A percentile compares a stretch with the other conserved stretches of the same genome.
These are phyloP conservation scores for Williopsis jadinii DNA, from an alignment of 1,139 yeast genomes.

Conservation along the genomic window DNA sequence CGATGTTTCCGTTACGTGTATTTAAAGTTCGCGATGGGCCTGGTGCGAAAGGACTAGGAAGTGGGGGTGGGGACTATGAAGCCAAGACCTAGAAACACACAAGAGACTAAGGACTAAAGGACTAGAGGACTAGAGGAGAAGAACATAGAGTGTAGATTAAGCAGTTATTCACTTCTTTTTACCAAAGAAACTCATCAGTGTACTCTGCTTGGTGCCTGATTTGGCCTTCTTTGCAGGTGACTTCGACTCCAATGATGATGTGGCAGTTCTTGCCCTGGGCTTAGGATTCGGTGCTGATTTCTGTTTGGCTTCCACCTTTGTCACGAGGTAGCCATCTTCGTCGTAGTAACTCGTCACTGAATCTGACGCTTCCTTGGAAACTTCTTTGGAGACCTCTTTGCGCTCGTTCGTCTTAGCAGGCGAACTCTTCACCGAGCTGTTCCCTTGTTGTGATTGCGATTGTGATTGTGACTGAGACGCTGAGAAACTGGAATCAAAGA, in stretches of 20 bases:
- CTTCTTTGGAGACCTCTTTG: not conserved
- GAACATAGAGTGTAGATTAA: not conserved
- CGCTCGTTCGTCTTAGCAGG: not conserved
- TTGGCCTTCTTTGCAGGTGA: conserved; percentile 11
- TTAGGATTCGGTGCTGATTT: conserved; percentile 10
- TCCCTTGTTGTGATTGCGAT: conserved; percentile 1
- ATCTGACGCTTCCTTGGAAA: too few relatives aligned
- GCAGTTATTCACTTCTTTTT: conserved; percentile 10
- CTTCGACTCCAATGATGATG: conserved; percentile 2
- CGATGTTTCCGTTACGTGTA: too few relatives aligned
- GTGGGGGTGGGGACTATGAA: too few relatives aligned
- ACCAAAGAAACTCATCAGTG: conserved; percentile 21
- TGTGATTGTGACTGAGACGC: conserved; percentile 14
- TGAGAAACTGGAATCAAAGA: conserved; percentile 14
- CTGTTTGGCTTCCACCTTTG: conserved; percentile 11
- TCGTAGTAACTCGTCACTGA: conserved; percentile 19
- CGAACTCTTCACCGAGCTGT: not conserved
- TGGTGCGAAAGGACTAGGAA: too few relatives aligned
- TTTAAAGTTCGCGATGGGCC: too few relatives aligned
- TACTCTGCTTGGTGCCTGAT: conserved; percentile 14
- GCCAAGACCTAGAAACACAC: too few relatives aligned
- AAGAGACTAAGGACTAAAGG: too few relatives aligned
- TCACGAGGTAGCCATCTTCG: conserved; percentile 25
- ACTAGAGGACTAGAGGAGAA: not conserved
- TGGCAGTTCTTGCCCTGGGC: conserved; percentile 5